Base-by-base conservation (phyloP, 345 rosid species). In the Aquilaria yunnanensis region DNA sequence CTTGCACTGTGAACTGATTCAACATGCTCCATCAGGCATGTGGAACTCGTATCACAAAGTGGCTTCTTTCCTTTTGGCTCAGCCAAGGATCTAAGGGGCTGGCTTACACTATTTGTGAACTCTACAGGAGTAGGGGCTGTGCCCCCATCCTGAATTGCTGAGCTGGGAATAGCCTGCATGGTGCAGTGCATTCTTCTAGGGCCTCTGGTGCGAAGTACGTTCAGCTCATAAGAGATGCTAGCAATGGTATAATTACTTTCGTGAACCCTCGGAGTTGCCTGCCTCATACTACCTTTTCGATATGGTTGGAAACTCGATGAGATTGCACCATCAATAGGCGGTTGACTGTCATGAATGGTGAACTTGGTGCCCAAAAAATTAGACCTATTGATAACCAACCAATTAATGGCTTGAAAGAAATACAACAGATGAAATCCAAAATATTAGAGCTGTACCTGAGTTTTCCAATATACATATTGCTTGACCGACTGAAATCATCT, bases 331-430 rank as follows among this genome's bases (percentile, higher is more conserved):
- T 70, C 61, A 58, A 43, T n/a, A 5, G 76, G 87, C 68, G 86
- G 89, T 68, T 79, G 89, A 72, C 78, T 70, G 60, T 88, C 95
- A 32, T 74, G 80, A 61, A 90, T 77, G 61, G 88, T 80, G 74
- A 93, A 93, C 66, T 88, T 93, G 48, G 96, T 93, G 47, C 98
- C 97, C 14, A 93, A 73, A 73, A 93, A 90, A 80, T 90, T 93
- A 34, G 98, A 90, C 85, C 97, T 93, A 81, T 63, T 60, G 64
- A 75, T 60, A 64, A 47, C 46, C 61, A 46, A 32, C 23, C 62
- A 23, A 49, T 67, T 41, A 76, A 65, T 69, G 48, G 1, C 58
- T 59, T 41, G 23, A 59, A 52, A 33, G 11, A 70, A 34, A 3
- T 34, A 6, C 41, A 34, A 45, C 1, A 59, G 31, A 54, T 45